Evolutionary conservation across 352 stramenopile genomes (phyloP).

Genomic region (Phytophthora pinifolia): DNA sequence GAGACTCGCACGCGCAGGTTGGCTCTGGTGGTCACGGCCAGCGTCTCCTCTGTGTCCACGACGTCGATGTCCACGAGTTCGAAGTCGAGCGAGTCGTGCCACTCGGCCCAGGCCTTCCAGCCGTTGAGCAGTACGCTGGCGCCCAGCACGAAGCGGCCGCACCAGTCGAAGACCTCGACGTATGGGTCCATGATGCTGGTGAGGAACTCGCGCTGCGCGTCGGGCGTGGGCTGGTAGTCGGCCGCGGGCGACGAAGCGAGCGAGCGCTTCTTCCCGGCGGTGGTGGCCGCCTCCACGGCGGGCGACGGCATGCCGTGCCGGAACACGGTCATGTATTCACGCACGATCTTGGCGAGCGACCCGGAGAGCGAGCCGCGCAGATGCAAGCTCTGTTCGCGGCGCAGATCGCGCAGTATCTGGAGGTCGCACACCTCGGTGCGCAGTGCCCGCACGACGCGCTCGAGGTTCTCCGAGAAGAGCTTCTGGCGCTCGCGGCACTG

Average conservation of each 20-base stretch:
- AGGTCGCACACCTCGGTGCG: constrained; percentile 49
- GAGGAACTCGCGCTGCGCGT: constrained; percentile 45
- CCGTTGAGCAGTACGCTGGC: constrained; percentile 36
- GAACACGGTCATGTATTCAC: constrained; percentile 60
- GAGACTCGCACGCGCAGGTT: constrained; percentile 37
- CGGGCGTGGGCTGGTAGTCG: constrained; percentile 22
- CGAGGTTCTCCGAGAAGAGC: constrained; percentile 46
- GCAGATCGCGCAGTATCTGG: constrained; percentile 40
- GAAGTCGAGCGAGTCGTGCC: constrained; percentile 41
- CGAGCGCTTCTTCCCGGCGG: constrained; percentile 29
- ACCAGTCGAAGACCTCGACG: constrained; percentile 48
- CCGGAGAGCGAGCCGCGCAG: constrained; percentile 28
- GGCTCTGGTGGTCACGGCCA: constrained; percentile 39
- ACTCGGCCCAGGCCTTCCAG: constrained; percentile 41
- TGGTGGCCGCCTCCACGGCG: constrained; percentile 16
- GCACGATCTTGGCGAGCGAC: constrained; percentile 45
- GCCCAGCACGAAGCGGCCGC: constrained; percentile 34
- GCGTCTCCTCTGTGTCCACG: constrained; percentile 33
- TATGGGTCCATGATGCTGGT: constrained; percentile 41
- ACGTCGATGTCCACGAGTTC: constrained; percentile 39
- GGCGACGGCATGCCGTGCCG: constrained; percentile 35
- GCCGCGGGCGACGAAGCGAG: constrained; percentile 1
- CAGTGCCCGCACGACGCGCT: constrained; percentile 37
- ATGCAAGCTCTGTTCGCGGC: constrained; percentile 39
- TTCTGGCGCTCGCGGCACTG: constrained; percentile 53